A percentile compares a stretch with the other conserved stretches of the same genome.
phyloP scores from a whole-genome alignment of 495 filamentous ascomycete genomes.

The Talaromyces trachyspermus region DNA sequence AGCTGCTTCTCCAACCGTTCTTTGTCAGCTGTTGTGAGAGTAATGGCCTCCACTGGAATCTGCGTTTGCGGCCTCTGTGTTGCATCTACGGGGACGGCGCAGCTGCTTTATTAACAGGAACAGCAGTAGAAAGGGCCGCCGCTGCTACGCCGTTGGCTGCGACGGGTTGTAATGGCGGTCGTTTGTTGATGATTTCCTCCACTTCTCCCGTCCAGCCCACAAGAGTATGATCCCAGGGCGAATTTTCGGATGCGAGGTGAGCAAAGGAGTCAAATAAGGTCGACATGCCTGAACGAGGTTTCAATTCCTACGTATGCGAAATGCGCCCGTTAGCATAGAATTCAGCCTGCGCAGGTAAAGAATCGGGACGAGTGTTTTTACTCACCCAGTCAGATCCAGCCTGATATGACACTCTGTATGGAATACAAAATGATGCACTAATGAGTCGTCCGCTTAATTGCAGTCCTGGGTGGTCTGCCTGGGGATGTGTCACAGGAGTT shows the following conservation, averaged over 20 bases:
- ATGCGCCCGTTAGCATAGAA: constrained; percentile 9
- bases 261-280: constrained; percentile 84
- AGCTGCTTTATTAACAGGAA: constrained; percentile 51
- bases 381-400: constrained; percentile 70
- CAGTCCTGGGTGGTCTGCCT: constrained; percentile 57
- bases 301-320: constrained; percentile 48
- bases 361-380: not conserved
- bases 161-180: constrained; percentile 25
- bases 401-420: constrained; percentile 61
- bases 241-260: constrained; percentile 67
- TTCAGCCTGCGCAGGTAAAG: constrained; percentile 9
- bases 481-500: constrained; percentile 50
- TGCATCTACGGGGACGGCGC: constrained; percentile 66
- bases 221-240: constrained; percentile 76
- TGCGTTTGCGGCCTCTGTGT: constrained; percentile 44
- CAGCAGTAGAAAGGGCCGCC: constrained; percentile 10
- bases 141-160: constrained; percentile 22
- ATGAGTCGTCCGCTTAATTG: constrained; percentile 76
- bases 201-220: constrained; percentile 94
- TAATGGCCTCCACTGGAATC: constrained; percentile 54
- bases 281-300: constrained; percentile 72
- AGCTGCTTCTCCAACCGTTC: constrained; percentile 61
- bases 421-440: constrained; percentile 78
- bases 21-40: constrained; percentile 58
- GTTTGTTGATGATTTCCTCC: constrained; percentile 38